Conservation (phyloP, 192 early-diverging fungal genomes). For the Backusella tarrabulga region DNA sequence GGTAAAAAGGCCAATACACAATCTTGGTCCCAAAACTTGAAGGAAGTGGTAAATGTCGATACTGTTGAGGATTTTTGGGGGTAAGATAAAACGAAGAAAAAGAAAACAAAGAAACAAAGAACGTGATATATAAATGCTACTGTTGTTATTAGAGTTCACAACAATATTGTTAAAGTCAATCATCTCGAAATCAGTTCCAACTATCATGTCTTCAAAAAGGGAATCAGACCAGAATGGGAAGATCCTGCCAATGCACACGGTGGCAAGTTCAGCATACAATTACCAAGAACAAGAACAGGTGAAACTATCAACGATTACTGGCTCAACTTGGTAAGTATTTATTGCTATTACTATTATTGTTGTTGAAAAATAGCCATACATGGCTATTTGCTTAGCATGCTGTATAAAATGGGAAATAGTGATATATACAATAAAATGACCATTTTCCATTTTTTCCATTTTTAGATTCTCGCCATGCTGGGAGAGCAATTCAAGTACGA, state of each 20-base stretch:
- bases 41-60: slow-evolving; percentile 85
- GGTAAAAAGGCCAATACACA: slow-evolving; percentile 69
- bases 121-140: background rate
- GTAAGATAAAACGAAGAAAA: slow-evolving; percentile 39
- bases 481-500: slow-evolving; percentile 82
- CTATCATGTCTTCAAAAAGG: slow-evolving; percentile 94
- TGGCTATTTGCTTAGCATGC: background rate
- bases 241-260: slow-evolving; percentile 87
- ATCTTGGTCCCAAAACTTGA: slow-evolving; percentile 86
- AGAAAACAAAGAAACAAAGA: background rate
- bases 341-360: too few species aligned
- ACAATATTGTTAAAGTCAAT: slow-evolving; percentile 78
- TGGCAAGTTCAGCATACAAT: slow-evolving; percentile 86
- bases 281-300: slow-evolving; percentile 67
- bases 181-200: slow-evolving; percentile 78
- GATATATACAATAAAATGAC: too few species aligned
- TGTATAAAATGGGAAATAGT: background rate
- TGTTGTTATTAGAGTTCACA: slow-evolving; percentile 50
- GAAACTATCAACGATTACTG: slow-evolving; percentile 80
- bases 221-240: slow-evolving; percentile 95
- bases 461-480: slow-evolving; percentile 81
- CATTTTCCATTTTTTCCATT: background rate
- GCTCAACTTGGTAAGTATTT: slow-evolving; percentile 69
- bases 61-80: slow-evolving; percentile 99
- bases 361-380: too few species aligned